Conservation (phyloP, 495 filamentous ascomycete species). For the Xylaria bambusicola region DNA sequence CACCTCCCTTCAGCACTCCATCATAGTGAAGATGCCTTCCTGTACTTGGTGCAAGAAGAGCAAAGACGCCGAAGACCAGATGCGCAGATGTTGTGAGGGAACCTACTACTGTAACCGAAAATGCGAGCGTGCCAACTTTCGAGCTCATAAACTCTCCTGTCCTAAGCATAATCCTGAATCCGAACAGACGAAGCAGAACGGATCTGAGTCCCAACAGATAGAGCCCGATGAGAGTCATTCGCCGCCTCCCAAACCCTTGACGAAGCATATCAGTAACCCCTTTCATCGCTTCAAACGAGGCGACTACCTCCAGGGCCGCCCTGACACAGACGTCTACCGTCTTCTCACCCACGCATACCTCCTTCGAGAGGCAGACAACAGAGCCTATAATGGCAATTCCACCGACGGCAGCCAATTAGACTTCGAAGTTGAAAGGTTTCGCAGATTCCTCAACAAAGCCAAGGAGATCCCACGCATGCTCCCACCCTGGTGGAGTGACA, state of each 20-base stretch:
- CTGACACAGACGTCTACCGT: constrained; percentile 43
- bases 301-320: constrained; percentile 40
- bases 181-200: background rate
- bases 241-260: constrained; percentile 9
- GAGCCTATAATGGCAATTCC: too few species aligned
- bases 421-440: constrained; percentile 18
- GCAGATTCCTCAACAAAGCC: constrained; percentile 21
- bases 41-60: background rate
- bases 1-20: background rate
- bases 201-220: background rate
- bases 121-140: background rate
- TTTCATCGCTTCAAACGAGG: constrained; percentile 31
- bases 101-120: constrained; percentile 3
- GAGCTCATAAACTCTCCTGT: background rate
- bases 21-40: background rate
- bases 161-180: background rate
- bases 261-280: constrained; percentile 16
- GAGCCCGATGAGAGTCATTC: background rate
- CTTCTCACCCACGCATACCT: constrained; percentile 52
- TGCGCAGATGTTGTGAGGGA: background rate
- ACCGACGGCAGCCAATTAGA: too few species aligned
- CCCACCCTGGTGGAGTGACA: constrained; percentile 45
- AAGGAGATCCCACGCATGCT: constrained; percentile 27
- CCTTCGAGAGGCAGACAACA: constrained; percentile 42
- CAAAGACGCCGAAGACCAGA: background rate